phyloP scores from a whole-genome alignment of 305 asterid species.

The Fraxinus paxiana region DNA sequence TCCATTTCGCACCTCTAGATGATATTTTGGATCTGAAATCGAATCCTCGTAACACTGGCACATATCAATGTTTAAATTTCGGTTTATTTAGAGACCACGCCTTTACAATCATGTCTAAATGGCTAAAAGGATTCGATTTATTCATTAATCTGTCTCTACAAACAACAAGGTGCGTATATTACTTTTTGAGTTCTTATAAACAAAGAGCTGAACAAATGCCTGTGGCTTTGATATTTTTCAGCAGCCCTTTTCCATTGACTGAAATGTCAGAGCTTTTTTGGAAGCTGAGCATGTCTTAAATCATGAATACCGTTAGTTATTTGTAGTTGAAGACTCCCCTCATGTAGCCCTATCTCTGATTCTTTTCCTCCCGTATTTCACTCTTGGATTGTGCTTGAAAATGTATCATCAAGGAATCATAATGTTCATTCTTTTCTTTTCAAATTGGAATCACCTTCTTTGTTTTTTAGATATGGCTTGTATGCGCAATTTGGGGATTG shows the following conservation, averaged over 20 bases:
- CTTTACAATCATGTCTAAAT: not conserved
- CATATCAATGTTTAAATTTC: not conserved
- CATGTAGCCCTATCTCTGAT: not conserved
- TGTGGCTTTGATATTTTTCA: not conserved
- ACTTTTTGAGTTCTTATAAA: not conserved
- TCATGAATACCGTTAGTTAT: too few species aligned
- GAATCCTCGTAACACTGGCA: not conserved
- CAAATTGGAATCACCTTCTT: slow-evolving; percentile 45
- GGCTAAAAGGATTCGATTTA: not conserved
- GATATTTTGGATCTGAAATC: not conserved
- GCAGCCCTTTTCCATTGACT: slow-evolving; percentile 4
- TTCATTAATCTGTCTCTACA: not conserved
- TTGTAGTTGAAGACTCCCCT: too few species aligned
- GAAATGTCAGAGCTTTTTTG: not conserved
- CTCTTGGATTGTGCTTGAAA: slow-evolving; percentile 24
- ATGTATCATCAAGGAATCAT: slow-evolving; percentile 23
- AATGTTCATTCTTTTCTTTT: slow-evolving; percentile 19
- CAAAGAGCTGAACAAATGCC: not conserved
- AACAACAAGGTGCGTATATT: not conserved
- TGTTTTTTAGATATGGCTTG: slow-evolving; percentile 68
- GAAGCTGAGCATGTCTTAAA: not conserved
- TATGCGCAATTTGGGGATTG: slow-evolving; percentile 82
- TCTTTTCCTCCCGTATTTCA: not conserved
- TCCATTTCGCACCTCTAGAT: not conserved
- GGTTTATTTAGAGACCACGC: not conserved